Evolutionary conservation across 192 early-diverging fungal species (phyloP).

Genomic region (Lobulomyces angularis): DNA sequence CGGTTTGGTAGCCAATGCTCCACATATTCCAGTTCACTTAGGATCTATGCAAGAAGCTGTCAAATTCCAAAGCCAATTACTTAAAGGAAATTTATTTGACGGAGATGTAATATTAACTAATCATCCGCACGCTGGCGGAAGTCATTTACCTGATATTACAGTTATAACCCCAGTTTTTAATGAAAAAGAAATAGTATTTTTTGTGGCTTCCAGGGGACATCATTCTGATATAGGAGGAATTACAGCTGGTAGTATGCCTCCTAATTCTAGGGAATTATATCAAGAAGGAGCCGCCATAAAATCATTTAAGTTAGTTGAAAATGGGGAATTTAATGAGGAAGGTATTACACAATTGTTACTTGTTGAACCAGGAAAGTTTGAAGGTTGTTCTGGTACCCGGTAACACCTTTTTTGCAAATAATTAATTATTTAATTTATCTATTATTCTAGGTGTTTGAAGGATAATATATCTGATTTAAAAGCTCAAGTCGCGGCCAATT

Average conservation of each 20-base stretch:
- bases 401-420: constrained; percentile 75
- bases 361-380: constrained; percentile 69
- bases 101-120: constrained; percentile 93
- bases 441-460: not conserved
- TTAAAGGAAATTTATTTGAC: constrained; percentile 52
- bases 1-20: constrained; percentile 74
- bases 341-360: constrained; percentile 65
- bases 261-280: constrained; percentile 78
- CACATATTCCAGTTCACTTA: constrained; percentile 86
- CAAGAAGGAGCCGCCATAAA: constrained; percentile 90
- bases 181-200: constrained; percentile 68
- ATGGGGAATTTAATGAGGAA: constrained; percentile 70
- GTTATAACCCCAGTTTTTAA: constrained; percentile 91
- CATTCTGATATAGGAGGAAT: constrained; percentile 84
- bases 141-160: constrained; percentile 90
- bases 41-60: constrained; percentile 92
- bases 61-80: constrained; percentile 73
- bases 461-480: not conserved
- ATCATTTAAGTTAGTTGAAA: constrained; percentile 73
- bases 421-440: not conserved
- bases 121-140: constrained; percentile 89
- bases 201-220: constrained; percentile 87
- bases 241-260: constrained; percentile 65
- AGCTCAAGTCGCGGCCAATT: constrained; percentile 95
- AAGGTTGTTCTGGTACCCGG: constrained; percentile 78